Evolutionary conservation across 805 yeast genomes (phyloP), one percentile per base, ranked within the genome.

Genomic region (Millerozyma acaciae): DNA sequence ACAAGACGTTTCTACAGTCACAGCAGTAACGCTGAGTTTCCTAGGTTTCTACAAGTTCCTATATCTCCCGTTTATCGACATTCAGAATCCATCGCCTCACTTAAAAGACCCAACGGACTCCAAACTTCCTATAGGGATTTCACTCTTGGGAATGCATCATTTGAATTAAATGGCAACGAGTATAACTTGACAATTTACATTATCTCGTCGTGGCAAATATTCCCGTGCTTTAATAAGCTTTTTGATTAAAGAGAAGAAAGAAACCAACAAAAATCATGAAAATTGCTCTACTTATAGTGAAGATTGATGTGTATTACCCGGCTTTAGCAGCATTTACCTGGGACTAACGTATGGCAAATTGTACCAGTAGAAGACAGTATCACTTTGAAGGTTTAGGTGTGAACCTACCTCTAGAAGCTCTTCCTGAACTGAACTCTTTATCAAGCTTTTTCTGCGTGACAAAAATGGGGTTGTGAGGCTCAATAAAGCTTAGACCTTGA

Each of bases 191-290:
- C 66, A 65, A 66, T 68, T 39, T 68, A 60, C 75, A 68, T 73
- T 68, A 69, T 59, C 72, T 61, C 80, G 80, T 65, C 81, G 81
- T 76, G 81, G 81, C 81, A 75, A 72, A 70, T 64, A 62, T 63
- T 73, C 77, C 76, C 80, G 67, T 51, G 48, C 51, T 48, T 51
- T 52, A 55, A 49, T 51, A 55, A 55, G 57, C 75, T 75, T 75
- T 75, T 75, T 74, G 79, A 74, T 75, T 74, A 57, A 50, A 53
- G 67, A 55, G 53, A 48, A 51, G 51, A 52, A 47, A 18, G 15
- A 28, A 31, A 32, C 30, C 10, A n/a, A 20, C 9, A 28, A 28
- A 18, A 18, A n/a, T 9, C 12, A 17, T 9, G 12, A 16, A 14
- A 28, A 28, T 28, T 28, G 19, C 15, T 12, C 10, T 17, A 15